These are phyloP conservation scores for Coemansia sp. DNA, from an alignment of 192 early-diverging fungal genomes.

Conservation along the genomic window DNA sequence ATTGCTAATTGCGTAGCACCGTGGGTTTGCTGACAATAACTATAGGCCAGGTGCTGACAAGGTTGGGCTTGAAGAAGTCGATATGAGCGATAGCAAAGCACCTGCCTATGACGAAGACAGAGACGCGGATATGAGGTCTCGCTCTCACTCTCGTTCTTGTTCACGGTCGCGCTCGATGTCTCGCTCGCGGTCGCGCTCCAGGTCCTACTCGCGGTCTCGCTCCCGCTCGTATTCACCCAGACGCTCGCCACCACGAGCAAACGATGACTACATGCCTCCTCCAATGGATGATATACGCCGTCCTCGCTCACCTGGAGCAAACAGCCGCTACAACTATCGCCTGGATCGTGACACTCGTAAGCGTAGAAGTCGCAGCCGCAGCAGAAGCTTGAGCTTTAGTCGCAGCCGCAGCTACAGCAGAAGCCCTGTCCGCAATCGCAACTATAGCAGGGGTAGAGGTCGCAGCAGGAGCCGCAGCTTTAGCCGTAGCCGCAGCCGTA, in stretches of 20 bases:
- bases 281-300: constrained; percentile 7
- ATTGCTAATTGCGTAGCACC: neutral
- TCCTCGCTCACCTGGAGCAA: neutral
- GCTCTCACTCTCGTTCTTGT: constrained; percentile 2
- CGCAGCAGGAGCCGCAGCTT: neutral
- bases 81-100: constrained; percentile 6
- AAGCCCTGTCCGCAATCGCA: constrained; percentile 2
- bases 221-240: constrained; percentile 26
- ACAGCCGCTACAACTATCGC: neutral
- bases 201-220: neutral
- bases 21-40: neutral
- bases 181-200: constrained; percentile 10
- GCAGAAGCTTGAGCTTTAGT: constrained; percentile 12
- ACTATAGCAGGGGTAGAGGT: neutral
- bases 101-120: neutral
- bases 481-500: constrained; percentile 15
- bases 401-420: constrained; percentile 25
- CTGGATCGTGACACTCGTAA: neutral
- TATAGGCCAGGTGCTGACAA: constrained; percentile 11
- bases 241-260: constrained; percentile 1
- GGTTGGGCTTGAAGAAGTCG: neutral
- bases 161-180: constrained; percentile 5
- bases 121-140: constrained; percentile 11
- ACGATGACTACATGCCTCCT: constrained; percentile 24
- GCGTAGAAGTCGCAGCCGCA: constrained; percentile 9